Conservation (phyloP, 371 early-diverging fungal genomes). For the Umbelopsis sp. region DNA sequence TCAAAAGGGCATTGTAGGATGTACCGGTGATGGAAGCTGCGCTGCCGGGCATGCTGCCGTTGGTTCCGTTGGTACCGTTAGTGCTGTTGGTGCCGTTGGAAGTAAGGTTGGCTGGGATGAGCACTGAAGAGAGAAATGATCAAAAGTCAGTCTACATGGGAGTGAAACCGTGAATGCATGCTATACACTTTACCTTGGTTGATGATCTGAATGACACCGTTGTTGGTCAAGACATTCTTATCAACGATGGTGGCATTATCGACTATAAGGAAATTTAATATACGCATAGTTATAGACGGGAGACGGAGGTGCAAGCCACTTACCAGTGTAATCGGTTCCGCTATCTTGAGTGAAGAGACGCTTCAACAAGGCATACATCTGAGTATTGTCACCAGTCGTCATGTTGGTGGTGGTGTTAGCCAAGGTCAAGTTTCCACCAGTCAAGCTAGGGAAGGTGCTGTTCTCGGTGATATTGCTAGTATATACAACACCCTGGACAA, state of each 20-base stretch:
- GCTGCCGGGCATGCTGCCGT: neutral
- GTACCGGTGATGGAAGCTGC: neutral
- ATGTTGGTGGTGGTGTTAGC: constrained; percentile 15
- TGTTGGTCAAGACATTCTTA: constrained; percentile 42
- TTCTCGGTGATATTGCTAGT: constrained; percentile 37
- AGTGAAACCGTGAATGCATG: neutral
- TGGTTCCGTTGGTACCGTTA: neutral
- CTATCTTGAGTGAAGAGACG: neutral
- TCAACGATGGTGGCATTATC: constrained; percentile 39
- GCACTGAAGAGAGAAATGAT: neutral
- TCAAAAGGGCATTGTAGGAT: neutral
- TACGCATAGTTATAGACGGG: neutral
- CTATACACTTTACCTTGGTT: constrained; percentile 25
- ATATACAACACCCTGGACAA: constrained; percentile 45
- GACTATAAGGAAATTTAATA: constrained; percentile 23
- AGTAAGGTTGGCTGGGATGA: neutral
- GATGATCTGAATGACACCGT: constrained; percentile 56
- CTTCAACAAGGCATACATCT: neutral
- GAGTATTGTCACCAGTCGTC: neutral
- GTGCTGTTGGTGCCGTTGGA: neutral
- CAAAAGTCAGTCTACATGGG: neutral
- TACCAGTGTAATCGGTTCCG: neutral
- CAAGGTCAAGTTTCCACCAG: constrained; percentile 21
- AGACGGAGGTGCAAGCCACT: neutral
- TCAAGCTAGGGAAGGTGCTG: constrained; percentile 20